Evolutionary conservation across 2,329 filamentous ascomycete species (phyloP).

Genomic region (Akanthomyces dipterigenus): DNA sequence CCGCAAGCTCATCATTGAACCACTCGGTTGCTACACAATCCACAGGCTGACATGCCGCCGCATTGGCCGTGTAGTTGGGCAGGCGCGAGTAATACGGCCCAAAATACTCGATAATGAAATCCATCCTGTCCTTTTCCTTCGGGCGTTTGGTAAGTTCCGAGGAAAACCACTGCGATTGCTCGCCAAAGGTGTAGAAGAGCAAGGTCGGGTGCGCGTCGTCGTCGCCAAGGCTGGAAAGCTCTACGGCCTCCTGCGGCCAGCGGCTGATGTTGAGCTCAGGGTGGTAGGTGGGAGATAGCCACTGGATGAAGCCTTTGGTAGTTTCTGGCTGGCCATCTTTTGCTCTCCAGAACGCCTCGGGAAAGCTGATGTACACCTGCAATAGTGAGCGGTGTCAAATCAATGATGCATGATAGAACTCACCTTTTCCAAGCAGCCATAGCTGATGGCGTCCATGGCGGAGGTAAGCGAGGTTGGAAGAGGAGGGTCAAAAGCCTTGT

Average conservation of each 20-base stretch:
- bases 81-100: slow-evolving; percentile 70
- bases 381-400: neutral
- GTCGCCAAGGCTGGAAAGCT: slow-evolving; percentile 60
- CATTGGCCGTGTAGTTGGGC: slow-evolving; percentile 53
- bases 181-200: slow-evolving; percentile 73
- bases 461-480: slow-evolving; percentile 50
- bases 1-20: slow-evolving; percentile 71
- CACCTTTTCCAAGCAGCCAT: slow-evolving; percentile 66
- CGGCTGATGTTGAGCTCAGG: slow-evolving; percentile 49
- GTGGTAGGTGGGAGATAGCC: slow-evolving; percentile 65
- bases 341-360: slow-evolving; percentile 64
- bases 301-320: slow-evolving; percentile 65
- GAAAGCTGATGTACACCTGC: slow-evolving; percentile 61
- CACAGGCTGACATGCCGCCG: slow-evolving; percentile 53
- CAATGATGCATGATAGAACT: neutral
- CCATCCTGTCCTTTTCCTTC: slow-evolving; percentile 40
- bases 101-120: slow-evolving; percentile 60
- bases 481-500: slow-evolving; percentile 50
- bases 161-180: slow-evolving; percentile 50
- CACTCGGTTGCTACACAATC: slow-evolving; percentile 66
- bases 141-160: slow-evolving; percentile 34
- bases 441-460: slow-evolving; percentile 59
- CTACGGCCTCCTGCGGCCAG: slow-evolving; percentile 74
- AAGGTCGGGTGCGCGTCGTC: slow-evolving; percentile 67
- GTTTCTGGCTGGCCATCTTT: slow-evolving; percentile 33